phyloP scores from a whole-genome alignment of 352 stramenopile genomes.

The Phytophthora parvispora region DNA sequence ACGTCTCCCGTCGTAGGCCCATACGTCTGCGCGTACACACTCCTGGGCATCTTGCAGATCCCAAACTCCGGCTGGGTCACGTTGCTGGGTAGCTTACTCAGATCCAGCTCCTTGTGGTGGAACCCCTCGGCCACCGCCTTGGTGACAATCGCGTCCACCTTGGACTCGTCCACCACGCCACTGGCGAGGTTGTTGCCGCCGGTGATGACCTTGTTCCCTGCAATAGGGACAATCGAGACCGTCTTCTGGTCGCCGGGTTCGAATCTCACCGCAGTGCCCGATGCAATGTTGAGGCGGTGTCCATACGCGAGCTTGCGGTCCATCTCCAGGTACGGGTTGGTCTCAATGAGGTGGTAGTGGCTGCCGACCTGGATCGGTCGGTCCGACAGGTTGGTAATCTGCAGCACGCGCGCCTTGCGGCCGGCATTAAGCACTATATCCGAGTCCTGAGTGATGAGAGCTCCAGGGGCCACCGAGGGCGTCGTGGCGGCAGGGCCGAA shows the following conservation, averaged over 20 bases:
- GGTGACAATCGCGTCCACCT: slow-evolving; percentile 67
- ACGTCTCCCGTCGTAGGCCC: slow-evolving; percentile 96
- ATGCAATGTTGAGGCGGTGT: slow-evolving; percentile 96
- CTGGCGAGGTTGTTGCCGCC: slow-evolving; percentile 92
- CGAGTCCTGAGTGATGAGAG: slow-evolving; percentile 66
- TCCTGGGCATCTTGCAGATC: slow-evolving; percentile 66
- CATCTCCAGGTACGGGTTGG: slow-evolving; percentile 96
- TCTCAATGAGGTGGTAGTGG: slow-evolving; percentile 98
- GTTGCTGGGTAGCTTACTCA: slow-evolving; percentile 27
- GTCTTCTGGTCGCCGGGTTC: slow-evolving; percentile 97
- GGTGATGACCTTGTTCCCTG: slow-evolving; percentile 87
- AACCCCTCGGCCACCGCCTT: slow-evolving; percentile 64
- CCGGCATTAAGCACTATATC: slow-evolving; percentile 91
- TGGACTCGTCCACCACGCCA: slow-evolving; percentile 74
- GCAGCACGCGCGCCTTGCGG: slow-evolving; percentile 78
- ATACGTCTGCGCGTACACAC: slow-evolving; percentile 92
- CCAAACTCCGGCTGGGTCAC: slow-evolving; percentile 40
- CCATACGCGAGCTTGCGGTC: slow-evolving; percentile 93
- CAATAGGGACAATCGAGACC: slow-evolving; percentile 95
- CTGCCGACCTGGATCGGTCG: slow-evolving; percentile 95
- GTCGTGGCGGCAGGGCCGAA: slow-evolving; percentile 54
- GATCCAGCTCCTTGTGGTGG: slow-evolving; percentile 62
- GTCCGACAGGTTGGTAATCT: slow-evolving; percentile 97
- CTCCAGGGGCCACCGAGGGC: slow-evolving; percentile 47
- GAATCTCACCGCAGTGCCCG: slow-evolving; percentile 95